A percentile compares a stretch with the other conserved stretches of the same genome.
Conservation (phyloP, 2,329 filamentous ascomycete species). For the Leptographium wingfieldii region DNA sequence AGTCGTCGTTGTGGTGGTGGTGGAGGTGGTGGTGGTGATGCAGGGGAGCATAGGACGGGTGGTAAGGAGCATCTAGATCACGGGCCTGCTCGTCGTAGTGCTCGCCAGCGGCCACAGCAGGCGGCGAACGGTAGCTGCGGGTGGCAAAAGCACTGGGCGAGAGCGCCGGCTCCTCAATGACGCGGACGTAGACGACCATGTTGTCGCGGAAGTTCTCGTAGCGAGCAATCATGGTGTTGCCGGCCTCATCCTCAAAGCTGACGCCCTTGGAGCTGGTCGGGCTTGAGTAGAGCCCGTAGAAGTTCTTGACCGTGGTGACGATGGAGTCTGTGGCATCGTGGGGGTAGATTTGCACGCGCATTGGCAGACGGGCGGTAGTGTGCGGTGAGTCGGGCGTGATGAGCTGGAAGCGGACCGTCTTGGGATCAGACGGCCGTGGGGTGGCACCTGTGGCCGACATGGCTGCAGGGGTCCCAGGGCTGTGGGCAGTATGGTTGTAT, state of each 20-base stretch:
- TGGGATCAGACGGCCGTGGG: constrained; percentile 35
- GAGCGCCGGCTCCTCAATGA: constrained; percentile 49
- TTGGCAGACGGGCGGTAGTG: constrained; percentile 63
- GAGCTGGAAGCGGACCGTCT: constrained; percentile 70
- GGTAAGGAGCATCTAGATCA: constrained; percentile 36
- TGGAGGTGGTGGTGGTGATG: neutral
- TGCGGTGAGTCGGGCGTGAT: constrained; percentile 55
- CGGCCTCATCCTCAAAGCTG: constrained; percentile 85
- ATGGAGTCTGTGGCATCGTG: constrained; percentile 97
- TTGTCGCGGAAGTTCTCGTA: constrained; percentile 92
- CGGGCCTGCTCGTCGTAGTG: constrained; percentile 24
- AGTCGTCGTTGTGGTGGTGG: constrained; percentile 22
- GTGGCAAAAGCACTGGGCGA: constrained; percentile 27
- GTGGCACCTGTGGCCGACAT: constrained; percentile 16
- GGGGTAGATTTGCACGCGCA: constrained; percentile 81
- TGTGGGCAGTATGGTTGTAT: constrained; percentile 4
- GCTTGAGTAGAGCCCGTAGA: constrained; percentile 86
- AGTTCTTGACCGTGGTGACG: constrained; percentile 96
- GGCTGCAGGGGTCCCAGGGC: neutral
- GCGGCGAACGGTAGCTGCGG: constrained; percentile 10
- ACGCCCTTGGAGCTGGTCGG: constrained; percentile 61
- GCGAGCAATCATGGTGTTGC: constrained; percentile 82
- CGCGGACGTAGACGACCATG: constrained; percentile 87
- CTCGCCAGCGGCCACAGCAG: constrained; percentile 17
- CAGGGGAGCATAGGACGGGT: constrained; percentile 33